phyloP scores from a whole-genome alignment of 768 basidiomycete species.

The Dacryopinax primogenitus region DNA sequence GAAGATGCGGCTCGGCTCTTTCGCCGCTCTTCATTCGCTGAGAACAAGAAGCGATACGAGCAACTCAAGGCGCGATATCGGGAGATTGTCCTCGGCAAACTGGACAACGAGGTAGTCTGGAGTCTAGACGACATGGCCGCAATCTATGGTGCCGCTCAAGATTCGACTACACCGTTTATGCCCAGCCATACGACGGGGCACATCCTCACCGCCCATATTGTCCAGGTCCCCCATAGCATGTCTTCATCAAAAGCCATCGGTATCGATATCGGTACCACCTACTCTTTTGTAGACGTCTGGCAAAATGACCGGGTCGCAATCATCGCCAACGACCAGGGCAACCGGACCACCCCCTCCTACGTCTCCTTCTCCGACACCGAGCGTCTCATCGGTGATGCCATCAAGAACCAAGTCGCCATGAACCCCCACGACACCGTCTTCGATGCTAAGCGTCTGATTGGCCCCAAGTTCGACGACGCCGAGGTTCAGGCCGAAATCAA shows the following conservation, averaged over 20 bases:
- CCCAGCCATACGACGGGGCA: no score
- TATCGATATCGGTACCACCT: conserved; percentile 82
- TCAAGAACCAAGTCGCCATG: conserved; percentile 98
- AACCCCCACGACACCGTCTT: conserved; percentile 96
- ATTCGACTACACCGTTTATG: no score
- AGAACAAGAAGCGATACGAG: no score
- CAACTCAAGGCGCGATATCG: no score
- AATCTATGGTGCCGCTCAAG: no score
- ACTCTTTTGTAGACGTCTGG: conserved; percentile 98
- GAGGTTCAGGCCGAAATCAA: conserved; percentile 35
- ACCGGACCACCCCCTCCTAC: conserved; percentile 91
- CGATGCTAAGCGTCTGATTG: conserved; percentile 96
- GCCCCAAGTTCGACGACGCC: conserved; percentile 61
- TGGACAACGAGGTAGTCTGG: no score
- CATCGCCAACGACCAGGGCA: conserved; percentile 86
- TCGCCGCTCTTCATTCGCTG: no score
- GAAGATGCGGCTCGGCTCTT: no score
- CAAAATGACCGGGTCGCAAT: conserved; percentile 99
- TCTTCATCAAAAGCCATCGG: conserved; percentile 79
- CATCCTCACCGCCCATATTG: no score
- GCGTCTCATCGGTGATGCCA: conserved; percentile 97
- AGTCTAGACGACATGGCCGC: no score
- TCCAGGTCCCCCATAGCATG: no score
- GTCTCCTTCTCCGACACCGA: conserved; percentile 90
- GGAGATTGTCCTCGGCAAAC: no score